Evolutionary conservation across 148 eudicot species (phyloP), one percentile per base, ranked within the genome.

Genomic region (Mesembryanthemum crystallinum): DNA sequence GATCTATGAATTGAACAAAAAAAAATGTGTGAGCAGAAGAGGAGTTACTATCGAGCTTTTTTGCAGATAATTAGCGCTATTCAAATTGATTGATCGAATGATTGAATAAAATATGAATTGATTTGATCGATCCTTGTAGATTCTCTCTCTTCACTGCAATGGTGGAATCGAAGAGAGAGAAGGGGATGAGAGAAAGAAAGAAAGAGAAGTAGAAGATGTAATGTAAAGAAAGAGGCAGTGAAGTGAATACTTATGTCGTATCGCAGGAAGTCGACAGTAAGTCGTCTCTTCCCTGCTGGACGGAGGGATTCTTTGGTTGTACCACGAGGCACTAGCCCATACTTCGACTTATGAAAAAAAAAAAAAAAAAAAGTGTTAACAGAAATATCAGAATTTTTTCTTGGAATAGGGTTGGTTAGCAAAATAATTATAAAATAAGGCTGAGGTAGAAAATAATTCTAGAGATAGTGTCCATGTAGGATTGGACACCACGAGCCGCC

Each of bases 1-100:
- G 79, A 76, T 76, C 79, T 76, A 32, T 45, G 74, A 30, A 63
- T 21, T 32, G 6, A 13, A 30, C n/a, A 63, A 9, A n/a, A 49
- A 49, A 3, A 13, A 28, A 32, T 18, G 54, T 35, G 33, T n/a
- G n/a, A n/a, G n/a, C n/a, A n/a, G n/a, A n/a, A n/a, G n/a, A n/a
- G n/a, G n/a, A n/a, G n/a, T n/a, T n/a, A 5, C 5, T 17, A 33
- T 42, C 6, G 33, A 72, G 49, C 65, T 59, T 10, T 71, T 70
- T 2, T 7, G 8, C 10, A 30, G 28, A 71, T 54, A 3, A 52
- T 57, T 35, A 11, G 23, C 17, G 10, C 14, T n/a, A 18, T 4
- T 6, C 23, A 43, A 20, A 37, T 59, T 37, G 49, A 58, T 42
- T 43, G 65, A 43, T 61, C 11, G 69, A 67, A 42, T 68, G 72